These are phyloP conservation scores for Mycosphaerella arachidis DNA, from an alignment of 2,329 filamentous ascomycete genomes.

Conservation along the genomic window DNA sequence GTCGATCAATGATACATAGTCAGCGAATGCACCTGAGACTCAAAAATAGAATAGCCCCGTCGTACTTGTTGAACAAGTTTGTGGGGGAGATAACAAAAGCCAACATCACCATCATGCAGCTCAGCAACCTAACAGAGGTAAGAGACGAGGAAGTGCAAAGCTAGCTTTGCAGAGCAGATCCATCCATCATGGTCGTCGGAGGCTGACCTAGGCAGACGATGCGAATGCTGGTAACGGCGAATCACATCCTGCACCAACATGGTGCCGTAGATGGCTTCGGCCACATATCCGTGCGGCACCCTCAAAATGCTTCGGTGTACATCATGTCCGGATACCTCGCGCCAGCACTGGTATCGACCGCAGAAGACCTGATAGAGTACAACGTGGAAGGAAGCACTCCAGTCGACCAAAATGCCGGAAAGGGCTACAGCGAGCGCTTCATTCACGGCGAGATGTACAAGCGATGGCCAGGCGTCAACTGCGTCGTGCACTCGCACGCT, in stretches of 20 bases:
- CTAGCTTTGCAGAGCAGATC: background rate
- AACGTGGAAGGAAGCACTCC: constrained; percentile 40
- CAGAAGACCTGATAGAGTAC: constrained; percentile 47
- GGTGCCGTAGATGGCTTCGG: constrained; percentile 52
- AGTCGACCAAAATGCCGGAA: constrained; percentile 37
- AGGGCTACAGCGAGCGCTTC: constrained; percentile 43
- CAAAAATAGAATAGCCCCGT: no score
- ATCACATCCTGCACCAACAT: constrained; percentile 51
- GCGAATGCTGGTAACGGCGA: constrained; percentile 40
- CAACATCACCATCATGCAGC: background rate
- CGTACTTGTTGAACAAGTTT: no score
- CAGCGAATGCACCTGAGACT: no score
- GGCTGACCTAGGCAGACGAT: constrained; percentile 5
- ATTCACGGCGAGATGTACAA: constrained; percentile 49
- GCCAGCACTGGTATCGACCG: constrained; percentile 44
- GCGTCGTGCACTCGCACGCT: constrained; percentile 45
- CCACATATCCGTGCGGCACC: constrained; percentile 52
- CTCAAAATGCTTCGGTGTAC: constrained; percentile 43
- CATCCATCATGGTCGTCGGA: background rate
- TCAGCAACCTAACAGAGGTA: background rate
- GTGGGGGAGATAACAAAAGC: no score
- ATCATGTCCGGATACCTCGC: constrained; percentile 48
- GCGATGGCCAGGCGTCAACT: constrained; percentile 36
- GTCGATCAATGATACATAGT: no score
- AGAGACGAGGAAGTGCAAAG: background rate